phyloP scores from a whole-genome alignment of 345 rosid genomes.

The Boechera divaricarpa region DNA sequence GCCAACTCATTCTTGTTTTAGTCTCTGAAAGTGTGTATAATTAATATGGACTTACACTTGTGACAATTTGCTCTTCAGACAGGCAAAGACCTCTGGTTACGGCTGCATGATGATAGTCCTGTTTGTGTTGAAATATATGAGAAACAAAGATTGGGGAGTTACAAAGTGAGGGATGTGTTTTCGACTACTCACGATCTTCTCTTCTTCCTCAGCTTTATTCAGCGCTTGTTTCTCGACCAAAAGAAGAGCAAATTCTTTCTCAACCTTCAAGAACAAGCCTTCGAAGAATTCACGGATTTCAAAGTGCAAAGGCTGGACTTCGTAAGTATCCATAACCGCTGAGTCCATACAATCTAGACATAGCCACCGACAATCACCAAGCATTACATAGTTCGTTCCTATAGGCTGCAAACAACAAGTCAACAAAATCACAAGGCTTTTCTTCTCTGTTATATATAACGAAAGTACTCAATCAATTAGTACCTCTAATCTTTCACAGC shows the following conservation, averaged over 20 bases:
- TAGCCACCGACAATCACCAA: constrained; percentile 73
- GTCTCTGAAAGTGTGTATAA: too few relatives aligned
- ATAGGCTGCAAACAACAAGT: constrained; percentile 49
- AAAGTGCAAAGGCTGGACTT: constrained; percentile 64
- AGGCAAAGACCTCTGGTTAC: constrained; percentile 94
- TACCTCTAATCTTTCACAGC: constrained; percentile 34
- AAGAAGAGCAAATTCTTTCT: constrained; percentile 80
- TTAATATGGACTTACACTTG: constrained; percentile 53
- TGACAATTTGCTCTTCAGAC: constrained; percentile 75
- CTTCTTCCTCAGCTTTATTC: constrained; percentile 74
- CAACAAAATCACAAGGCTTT: background rate
- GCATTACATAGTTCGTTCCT: constrained; percentile 51
- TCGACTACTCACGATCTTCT: constrained; percentile 60
- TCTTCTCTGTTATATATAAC: too few relatives aligned
- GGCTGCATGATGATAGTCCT: constrained; percentile 73
- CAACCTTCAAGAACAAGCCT: constrained; percentile 67
- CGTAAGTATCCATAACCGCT: constrained; percentile 81
- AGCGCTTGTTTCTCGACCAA: constrained; percentile 84
- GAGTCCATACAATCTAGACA: constrained; percentile 80
- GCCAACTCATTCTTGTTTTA: too few relatives aligned
- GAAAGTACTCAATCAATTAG: too few relatives aligned
- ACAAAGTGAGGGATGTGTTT: background rate
- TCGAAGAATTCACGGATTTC: constrained; percentile 82
- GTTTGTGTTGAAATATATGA: constrained; percentile 12
- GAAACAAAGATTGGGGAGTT: background rate